Conservation (phyloP, 768 basidiomycete species). For the Auricularia cornea region DNA sequence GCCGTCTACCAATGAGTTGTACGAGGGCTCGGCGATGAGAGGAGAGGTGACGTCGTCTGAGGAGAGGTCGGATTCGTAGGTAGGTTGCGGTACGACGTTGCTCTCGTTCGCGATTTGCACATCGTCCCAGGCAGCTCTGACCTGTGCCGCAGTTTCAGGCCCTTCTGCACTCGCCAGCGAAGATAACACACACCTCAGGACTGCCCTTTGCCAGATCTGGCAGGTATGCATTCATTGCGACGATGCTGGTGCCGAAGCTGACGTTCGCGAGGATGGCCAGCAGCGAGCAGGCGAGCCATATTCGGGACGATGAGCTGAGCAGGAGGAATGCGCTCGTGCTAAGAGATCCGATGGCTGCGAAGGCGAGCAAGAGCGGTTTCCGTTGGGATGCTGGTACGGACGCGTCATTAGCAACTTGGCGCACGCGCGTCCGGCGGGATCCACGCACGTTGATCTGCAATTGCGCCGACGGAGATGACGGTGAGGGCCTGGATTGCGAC, state of each 20-base stretch:
- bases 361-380: slow-evolving; percentile 66
- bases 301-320: slow-evolving; percentile 57
- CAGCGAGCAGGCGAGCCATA: slow-evolving; percentile 62
- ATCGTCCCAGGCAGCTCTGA: slow-evolving; percentile 33
- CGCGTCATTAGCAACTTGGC: slow-evolving; percentile 1
- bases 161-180: neutral
- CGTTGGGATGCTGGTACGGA: slow-evolving; percentile 49
- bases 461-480: slow-evolving; percentile 87
- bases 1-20: neutral
- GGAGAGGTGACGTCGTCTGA: neutral
- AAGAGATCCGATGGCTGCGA: slow-evolving; percentile 63
- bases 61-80: neutral
- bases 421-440: neutral
- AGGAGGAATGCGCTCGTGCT: slow-evolving; percentile 64
- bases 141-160: slow-evolving; percentile 21
- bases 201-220: slow-evolving; percentile 56
- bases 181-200: slow-evolving; percentile 30
- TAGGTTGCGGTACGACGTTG: neutral
- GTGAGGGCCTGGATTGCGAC: slow-evolving; percentile 88
- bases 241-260: slow-evolving; percentile 76
- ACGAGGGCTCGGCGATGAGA: neutral
- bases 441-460: slow-evolving; percentile 79
- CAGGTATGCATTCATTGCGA: slow-evolving; percentile 87
- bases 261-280: slow-evolving; percentile 76
- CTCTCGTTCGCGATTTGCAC: slow-evolving; percentile 13